Base-by-base conservation (phyloP, 805 yeast species). In the Metschnikowia drakensbergensis region DNA sequence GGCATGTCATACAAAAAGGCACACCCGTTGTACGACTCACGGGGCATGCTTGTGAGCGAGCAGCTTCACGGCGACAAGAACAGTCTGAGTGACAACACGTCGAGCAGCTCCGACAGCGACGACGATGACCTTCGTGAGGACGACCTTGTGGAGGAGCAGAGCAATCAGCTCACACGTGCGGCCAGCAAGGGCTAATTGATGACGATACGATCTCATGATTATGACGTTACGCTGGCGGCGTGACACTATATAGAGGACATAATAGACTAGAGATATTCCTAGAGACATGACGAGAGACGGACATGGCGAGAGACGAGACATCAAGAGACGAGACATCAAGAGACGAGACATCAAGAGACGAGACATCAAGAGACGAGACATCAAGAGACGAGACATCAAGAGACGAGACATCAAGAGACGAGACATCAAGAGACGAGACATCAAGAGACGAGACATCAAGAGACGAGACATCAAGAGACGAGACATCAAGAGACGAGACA, bases 1-100 rank as follows among this genome's bases (percentile, higher is more conserved):
- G 92, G 92, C 0, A 81, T 80, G 60, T 82, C 88, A 1, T 86
- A 86, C 63, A 80, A 81, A 46, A 83, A 80, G 61, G 68, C 75
- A 36, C 80, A 83, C 57, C 84, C 88, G 5, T 64, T 84, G 47
- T 84, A 85, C 58, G 81, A 77, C 54, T 68, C 79, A 8, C 53
- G 47, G 10, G 61, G 60, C 10, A 48, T 54, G 47, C 57, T 55
- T 35, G 52, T 54, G 23, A 52, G 48, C 13, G 59, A 56, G 22
- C 47, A 40, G 37, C 38, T 42, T 17, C 48, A 51, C 8, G 35
- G 17, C 30, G 39, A 39, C 11, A 39, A 39, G 27, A 37, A 25
- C 10, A 31, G 34, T 31, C 43, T 40, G 29, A 40, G 43, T 36
- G 75, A 67, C 36, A 67, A 62, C 36, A 57, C 66, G 10, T 60